A percentile compares a stretch with the other conserved stretches of the same genome.
phyloP scores from a whole-genome alignment of 352 stramenopile genomes.

The Phytopythium aichiense region DNA sequence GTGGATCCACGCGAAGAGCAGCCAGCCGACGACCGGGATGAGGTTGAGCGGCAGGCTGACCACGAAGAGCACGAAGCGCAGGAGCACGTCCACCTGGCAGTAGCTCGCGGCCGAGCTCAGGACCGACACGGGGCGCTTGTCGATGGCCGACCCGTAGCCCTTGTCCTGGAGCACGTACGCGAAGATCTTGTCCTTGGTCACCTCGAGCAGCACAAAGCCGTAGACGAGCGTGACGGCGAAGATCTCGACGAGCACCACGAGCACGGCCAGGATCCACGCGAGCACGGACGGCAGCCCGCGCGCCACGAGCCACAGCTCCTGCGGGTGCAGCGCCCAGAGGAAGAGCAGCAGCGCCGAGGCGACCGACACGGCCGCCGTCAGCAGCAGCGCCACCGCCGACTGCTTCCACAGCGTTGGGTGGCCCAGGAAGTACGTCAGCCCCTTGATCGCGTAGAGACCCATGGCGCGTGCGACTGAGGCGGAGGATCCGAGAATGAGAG shows the following conservation, averaged over 20 bases:
- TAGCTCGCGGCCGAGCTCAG: constrained; percentile 32
- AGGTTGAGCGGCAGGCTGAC: constrained; percentile 53
- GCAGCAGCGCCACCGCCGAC: constrained; percentile 39
- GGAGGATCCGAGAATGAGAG: constrained; percentile 16
- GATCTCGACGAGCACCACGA: constrained; percentile 53
- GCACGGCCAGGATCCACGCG: constrained; percentile 44
- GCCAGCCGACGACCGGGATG: constrained; percentile 45
- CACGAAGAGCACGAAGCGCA: constrained; percentile 43
- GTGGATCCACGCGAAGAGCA: constrained; percentile 59
- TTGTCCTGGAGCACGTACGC: constrained; percentile 38
- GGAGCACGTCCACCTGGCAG: constrained; percentile 40
- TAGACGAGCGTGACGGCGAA: constrained; percentile 50
- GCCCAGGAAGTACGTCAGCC: constrained; percentile 40
- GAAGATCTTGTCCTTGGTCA: constrained; percentile 57
- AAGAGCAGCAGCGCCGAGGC: constrained; percentile 46
- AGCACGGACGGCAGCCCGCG: constrained; percentile 30
- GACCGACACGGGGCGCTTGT: constrained; percentile 17
- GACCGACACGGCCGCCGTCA: constrained; percentile 45
- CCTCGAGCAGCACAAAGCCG: constrained; percentile 39
- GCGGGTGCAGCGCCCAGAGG: constrained; percentile 30
- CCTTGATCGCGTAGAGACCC: constrained; percentile 37
- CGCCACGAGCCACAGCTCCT: constrained; percentile 30
- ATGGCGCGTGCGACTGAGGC: constrained; percentile 10
- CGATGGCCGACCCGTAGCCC: constrained; percentile 26
- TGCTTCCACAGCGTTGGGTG: constrained; percentile 45